Base-by-base conservation (phyloP, 441 rosid genomes). In the Flueggea neowawraea region DNA sequence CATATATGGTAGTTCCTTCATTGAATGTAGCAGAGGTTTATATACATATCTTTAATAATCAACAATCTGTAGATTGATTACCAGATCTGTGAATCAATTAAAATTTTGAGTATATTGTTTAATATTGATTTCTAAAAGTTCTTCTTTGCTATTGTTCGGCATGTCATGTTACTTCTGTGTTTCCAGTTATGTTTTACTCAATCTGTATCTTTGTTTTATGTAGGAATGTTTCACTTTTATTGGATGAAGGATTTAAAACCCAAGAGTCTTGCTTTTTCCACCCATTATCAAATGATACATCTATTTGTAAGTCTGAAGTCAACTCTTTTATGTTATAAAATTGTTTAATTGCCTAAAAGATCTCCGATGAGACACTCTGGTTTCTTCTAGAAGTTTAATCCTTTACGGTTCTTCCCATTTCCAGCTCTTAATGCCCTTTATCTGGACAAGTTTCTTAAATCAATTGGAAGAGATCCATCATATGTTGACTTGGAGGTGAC, bases 401-500 rank as follows among this genome's bases (percentile, higher is more conserved):
- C 52, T 4, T 4, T 33, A 3, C 52, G 49, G 28, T 57, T 15
- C 8, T 28, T 68, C 17, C 52, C 53, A 41, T 67, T 68, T 70
- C 60, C 78, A 93, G 98, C 95, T 73, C 86, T 88, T 55, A 69
- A 57, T 62, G 54, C 82, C 28, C 44, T 52, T 6, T 83, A 78
- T 76, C 90, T 93, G 11, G 95, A 93, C 79, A 85, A 75, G 66
- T 88, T 88, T 75, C 91, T 90, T 16, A 68, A 76, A 69, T 88
- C 98, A 15, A 77, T 80, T 52, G 89, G 80, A 57, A 86, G 84
- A 76, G 85, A 79, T 31, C 73, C 97, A 3, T 63, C 77, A 12
- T 93, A 88, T 31, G 66, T 88, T 53, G 96, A 90, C 72, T 72
- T 88, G 41, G 93, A 90, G 97, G 97, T 79, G 66, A 81, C 63